phyloP scores from a whole-genome alignment of 2,329 filamentous ascomycete genomes.

The Curvularia sp. region DNA sequence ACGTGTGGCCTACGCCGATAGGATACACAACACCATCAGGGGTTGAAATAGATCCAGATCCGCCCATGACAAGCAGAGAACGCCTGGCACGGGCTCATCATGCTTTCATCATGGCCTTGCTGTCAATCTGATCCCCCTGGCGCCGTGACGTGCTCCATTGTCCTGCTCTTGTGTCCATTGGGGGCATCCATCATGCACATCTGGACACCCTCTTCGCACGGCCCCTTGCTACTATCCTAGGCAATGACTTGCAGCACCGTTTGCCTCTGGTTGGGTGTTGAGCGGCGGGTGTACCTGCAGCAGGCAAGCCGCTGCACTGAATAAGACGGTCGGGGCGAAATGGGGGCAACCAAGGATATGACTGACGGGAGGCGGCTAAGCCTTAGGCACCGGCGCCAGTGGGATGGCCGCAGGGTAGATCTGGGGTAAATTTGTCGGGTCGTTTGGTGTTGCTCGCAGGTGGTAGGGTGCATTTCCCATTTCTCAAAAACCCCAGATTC shows the following conservation, averaged over 20 bases:
- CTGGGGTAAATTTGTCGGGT: constrained; percentile 43
- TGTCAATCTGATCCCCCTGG: background rate
- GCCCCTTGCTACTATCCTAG: constrained; percentile 13
- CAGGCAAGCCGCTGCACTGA: constrained; percentile 29
- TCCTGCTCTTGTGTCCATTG: background rate
- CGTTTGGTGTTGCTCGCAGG: constrained; percentile 10
- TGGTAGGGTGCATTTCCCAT: background rate
- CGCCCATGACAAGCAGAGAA: background rate
- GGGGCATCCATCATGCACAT: constrained; percentile 9
- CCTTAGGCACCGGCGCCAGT: constrained; percentile 32
- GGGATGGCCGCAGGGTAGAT: constrained; percentile 32
- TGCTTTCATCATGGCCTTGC: background rate
- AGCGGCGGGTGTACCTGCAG: constrained; percentile 45
- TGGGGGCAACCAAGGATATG: constrained; percentile 17
- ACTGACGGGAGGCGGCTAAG: constrained; percentile 36
- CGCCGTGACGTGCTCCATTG: background rate
- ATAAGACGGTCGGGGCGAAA: constrained; percentile 27
- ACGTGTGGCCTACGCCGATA: constrained; percentile 9
- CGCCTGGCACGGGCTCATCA: background rate
- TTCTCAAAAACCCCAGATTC: background rate
- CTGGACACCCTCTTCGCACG: constrained; percentile 14
- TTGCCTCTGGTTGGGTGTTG: constrained; percentile 28
- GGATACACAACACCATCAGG: constrained; percentile 5
- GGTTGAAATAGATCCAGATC: background rate
- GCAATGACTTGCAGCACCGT: constrained; percentile 27